Base-by-base conservation (phyloP, 805 yeast genomes). In the Kodamaea laetipori region DNA sequence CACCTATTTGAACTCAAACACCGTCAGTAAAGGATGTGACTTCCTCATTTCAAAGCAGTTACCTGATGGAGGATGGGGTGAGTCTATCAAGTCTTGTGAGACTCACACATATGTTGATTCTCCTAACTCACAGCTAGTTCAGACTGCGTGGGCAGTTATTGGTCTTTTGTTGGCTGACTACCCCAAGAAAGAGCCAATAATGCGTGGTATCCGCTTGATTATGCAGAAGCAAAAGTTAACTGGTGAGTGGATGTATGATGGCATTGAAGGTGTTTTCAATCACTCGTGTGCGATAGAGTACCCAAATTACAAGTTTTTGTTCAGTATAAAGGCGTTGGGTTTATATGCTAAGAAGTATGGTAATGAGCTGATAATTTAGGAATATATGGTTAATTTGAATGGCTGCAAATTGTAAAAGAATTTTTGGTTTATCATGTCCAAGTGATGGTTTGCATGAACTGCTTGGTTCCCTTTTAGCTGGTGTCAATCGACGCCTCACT, bases 61-160 rank as follows among this genome's bases (percentile, higher is more conserved):
- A 56, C 64, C 59, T 3, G 98, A 94, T 63, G 99, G 99, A 17
- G 99, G 99, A 1, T 94, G 99, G 99, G 87, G 96, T 44, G 99
- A 94, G 64, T 78, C 87, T 6, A 89, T 92, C 87, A 84, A 92
- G 59, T 81, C 95, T 3, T 82, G 92, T 55, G 98, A 92, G 59
- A 76, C 90, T 0, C 81, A 77, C 47, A 72, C 83, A 0, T 92
- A 90, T 61, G 86, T 90, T 2, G 80, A 82, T 35, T 77, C 80
- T 10, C 67, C 69, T 2, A 71, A 70, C 17, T 81, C 96, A 1
- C 72, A 84, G 40, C 84, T 84, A 0, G 96, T 92, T 1, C 97
- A 90, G 60, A 90, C 98, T 0, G 77, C 97, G 0, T 94, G 99
- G 99, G 95, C 85, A 0, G 53, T 86, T 5, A 85, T 94, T 50